Evolutionary conservation across 805 yeast genomes (phyloP).

Genomic region (Candida boleticola): DNA sequence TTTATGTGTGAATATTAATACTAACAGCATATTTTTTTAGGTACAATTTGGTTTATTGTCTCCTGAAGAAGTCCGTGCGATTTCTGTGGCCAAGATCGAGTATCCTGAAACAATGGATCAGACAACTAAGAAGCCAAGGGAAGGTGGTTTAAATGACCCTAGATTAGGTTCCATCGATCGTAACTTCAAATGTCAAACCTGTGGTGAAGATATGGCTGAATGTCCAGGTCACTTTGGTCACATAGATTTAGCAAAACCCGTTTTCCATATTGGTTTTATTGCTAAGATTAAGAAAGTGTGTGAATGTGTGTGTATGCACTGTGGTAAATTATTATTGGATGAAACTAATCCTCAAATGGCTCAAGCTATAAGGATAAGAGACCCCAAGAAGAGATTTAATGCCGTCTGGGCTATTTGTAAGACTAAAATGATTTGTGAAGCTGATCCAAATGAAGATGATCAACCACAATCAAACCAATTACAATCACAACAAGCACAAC

Average conservation of each 20-base stretch:
- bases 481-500: slow-evolving; percentile 29
- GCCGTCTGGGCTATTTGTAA: slow-evolving; percentile 95
- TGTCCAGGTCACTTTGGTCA: slow-evolving; percentile 99
- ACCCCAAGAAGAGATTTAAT: slow-evolving; percentile 92
- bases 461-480: slow-evolving; percentile 23
- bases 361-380: slow-evolving; percentile 83
- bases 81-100: slow-evolving; percentile 96
- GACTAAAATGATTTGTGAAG: slow-evolving; percentile 93
- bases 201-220: slow-evolving; percentile 99
- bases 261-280: slow-evolving; percentile 96
- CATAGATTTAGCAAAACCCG: slow-evolving; percentile 97
- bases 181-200: slow-evolving; percentile 96
- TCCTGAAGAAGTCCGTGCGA: slow-evolving; percentile 94
- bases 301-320: slow-evolving; percentile 97
- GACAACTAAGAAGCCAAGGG: slow-evolving; percentile 89
- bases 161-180: slow-evolving; percentile 96
- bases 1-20: neutral
- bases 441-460: slow-evolving; percentile 70
- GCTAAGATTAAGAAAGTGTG: slow-evolving; percentile 91
- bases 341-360: slow-evolving; percentile 81
- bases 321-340: slow-evolving; percentile 91
- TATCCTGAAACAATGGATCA: slow-evolving; percentile 99
- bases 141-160: slow-evolving; percentile 97
- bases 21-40: slow-evolving; percentile 32
- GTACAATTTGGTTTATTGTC: slow-evolving; percentile 96